phyloP scores from a whole-genome alignment of 805 yeast species.

The Lipomyces orientalis region DNA sequence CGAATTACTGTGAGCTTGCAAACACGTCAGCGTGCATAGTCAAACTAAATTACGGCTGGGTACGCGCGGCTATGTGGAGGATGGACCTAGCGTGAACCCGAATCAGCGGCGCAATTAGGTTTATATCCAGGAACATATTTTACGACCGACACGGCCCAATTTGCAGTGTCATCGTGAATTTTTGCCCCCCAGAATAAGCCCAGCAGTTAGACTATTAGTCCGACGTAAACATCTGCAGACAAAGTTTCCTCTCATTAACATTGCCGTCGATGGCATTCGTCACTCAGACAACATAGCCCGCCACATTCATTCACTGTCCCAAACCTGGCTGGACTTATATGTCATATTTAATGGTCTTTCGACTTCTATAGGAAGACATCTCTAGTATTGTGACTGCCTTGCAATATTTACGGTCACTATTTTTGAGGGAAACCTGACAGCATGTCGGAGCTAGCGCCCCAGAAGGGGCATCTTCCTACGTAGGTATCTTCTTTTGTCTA shows the following conservation, averaged over 20 bases:
- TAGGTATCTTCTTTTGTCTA: not conserved
- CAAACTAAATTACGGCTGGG: no score
- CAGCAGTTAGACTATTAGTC: not conserved
- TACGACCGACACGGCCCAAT: not conserved
- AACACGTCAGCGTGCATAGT: not conserved
- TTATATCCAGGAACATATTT: not conserved
- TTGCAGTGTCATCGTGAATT: not conserved
- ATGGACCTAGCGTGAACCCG: no score
- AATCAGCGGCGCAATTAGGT: not conserved
- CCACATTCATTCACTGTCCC: not conserved
- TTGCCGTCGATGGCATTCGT: not conserved
- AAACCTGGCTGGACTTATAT: not conserved
- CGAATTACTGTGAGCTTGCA: not conserved
- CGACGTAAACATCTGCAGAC: not conserved
- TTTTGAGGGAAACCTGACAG: not conserved
- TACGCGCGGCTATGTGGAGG: not conserved
- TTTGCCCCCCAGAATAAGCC: not conserved
- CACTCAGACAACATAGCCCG: not conserved
- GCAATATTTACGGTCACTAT: not conserved
- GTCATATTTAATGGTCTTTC: not conserved
- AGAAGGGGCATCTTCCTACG: constrained; percentile 22
- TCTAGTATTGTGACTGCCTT: not conserved
- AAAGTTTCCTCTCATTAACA: not conserved
- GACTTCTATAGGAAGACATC: not conserved
- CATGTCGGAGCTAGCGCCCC: constrained; percentile 2